A percentile compares a stretch with the other conserved stretches of the same genome.
These are phyloP conservation scores for Agaricus subrufescens DNA, from an alignment of 768 basidiomycete genomes.

Conservation along the genomic window DNA sequence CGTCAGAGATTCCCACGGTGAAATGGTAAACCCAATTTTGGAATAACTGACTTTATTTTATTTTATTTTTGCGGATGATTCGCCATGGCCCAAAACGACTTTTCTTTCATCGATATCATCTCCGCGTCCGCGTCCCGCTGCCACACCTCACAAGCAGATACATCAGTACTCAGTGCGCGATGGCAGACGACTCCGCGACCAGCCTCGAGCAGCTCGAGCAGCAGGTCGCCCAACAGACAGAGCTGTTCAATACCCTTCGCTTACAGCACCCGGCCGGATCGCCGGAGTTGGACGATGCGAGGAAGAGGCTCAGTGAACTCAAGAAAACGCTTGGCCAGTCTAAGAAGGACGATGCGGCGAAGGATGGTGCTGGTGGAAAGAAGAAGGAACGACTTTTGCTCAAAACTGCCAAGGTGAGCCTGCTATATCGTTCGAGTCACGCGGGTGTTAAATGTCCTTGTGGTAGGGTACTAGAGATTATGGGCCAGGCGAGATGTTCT, in stretches of 20 bases:
- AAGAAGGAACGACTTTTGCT: slow-evolving; percentile 69
- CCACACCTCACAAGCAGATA: neutral
- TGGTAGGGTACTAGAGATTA: slow-evolving; percentile 90
- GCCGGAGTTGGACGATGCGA: slow-evolving; percentile 50
- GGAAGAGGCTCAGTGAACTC: slow-evolving; percentile 66
- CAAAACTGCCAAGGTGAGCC: slow-evolving; percentile 88
- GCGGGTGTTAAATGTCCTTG: neutral
- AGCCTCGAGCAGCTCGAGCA: slow-evolving; percentile 32
- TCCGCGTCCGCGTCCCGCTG: neutral
- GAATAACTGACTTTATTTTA: neutral
- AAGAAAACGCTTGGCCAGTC: slow-evolving; percentile 51
- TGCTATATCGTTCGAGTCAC: neutral
- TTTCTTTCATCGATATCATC: slow-evolving; percentile 7
- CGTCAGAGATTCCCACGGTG: neutral
- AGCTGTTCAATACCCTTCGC: slow-evolving; percentile 58
- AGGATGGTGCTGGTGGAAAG: slow-evolving; percentile 19
- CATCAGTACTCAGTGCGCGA: neutral
- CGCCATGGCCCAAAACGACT: slow-evolving; percentile 1
- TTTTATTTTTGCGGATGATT: neutral
- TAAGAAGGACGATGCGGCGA: neutral
- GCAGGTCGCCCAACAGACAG: slow-evolving; percentile 52
- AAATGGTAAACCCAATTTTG: neutral
- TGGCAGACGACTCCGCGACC: neutral
- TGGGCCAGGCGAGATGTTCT: slow-evolving; percentile 87
- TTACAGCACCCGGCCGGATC: slow-evolving; percentile 46